These are phyloP conservation scores for Guillardia theta DNA, from an alignment of 78 protist species.

Conservation along the genomic window DNA sequence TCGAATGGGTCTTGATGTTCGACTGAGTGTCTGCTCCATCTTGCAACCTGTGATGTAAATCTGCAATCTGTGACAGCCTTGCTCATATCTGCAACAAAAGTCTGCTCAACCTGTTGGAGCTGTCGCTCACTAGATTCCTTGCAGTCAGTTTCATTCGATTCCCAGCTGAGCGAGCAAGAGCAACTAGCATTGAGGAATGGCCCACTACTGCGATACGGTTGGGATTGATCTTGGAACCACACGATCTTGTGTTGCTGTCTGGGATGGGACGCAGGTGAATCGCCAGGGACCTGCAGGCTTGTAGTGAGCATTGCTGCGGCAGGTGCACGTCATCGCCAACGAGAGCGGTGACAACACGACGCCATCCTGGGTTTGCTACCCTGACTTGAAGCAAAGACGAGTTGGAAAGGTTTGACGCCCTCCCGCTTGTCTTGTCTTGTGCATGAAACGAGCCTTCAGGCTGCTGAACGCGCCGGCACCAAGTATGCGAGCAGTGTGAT, in stretches of 20 bases:
- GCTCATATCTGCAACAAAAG: not conserved
- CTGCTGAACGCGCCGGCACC: not conserved
- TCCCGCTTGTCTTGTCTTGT: not conserved
- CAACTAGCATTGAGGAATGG: not conserved
- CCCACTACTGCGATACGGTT: slow-evolving; percentile 20
- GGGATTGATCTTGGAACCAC: slow-evolving; percentile 17
- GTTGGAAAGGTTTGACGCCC: not conserved
- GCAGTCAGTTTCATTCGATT: not conserved
- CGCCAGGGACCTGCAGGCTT: not conserved
- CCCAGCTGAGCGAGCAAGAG: not conserved
- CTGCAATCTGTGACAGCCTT: not conserved
- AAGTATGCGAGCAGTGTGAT: slow-evolving; percentile 17
- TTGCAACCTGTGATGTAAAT: not conserved
- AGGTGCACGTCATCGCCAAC: slow-evolving; percentile 18
- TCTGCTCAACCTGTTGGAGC: not conserved
- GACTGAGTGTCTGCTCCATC: not conserved
- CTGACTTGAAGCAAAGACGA: not conserved
- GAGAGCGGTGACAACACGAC: slow-evolving; percentile 21
- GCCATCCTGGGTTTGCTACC: slow-evolving; percentile 17
- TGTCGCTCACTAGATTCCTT: not conserved
- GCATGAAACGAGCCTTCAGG: not conserved
- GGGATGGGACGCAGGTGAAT: slow-evolving; percentile 18
- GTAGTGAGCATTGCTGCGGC: not conserved
- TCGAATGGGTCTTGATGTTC: no score
- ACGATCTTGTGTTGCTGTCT: not conserved